These are phyloP conservation scores for Cynanchum wilfordii DNA, from an alignment of 257 asterid species.

Conservation along the genomic window DNA sequence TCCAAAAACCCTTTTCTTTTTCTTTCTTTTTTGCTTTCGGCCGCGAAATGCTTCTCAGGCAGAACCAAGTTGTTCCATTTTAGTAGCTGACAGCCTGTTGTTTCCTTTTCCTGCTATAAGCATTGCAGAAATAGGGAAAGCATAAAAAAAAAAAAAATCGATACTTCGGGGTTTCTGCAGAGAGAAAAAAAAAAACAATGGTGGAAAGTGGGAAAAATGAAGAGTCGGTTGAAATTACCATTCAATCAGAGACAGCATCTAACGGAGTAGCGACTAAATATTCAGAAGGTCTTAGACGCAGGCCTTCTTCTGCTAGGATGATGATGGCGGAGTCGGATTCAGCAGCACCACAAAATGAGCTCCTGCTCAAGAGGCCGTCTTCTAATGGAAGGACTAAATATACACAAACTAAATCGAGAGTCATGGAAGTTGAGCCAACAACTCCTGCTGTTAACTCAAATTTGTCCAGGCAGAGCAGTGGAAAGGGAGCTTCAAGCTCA, in stretches of 20 bases:
- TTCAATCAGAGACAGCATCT: neutral
- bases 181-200: too few species aligned
- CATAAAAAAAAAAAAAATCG: too few species aligned
- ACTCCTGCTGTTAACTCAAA: neutral
- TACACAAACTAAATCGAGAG: slow-evolving; percentile 19
- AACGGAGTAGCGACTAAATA: neutral
- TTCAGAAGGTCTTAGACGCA: slow-evolving; percentile 12
- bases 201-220: neutral
- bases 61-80: neutral
- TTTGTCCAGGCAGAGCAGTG: neutral
- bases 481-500: neutral
- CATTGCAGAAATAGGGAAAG: neutral
- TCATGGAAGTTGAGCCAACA: slow-evolving; percentile 15
- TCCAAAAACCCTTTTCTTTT: neutral
- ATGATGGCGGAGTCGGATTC: slow-evolving; percentile 2
- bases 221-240: slow-evolving; percentile 8
- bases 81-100: neutral
- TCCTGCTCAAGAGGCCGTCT: neutral
- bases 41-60: neutral
- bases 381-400: neutral
- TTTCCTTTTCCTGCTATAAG: too few species aligned
- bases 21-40: neutral
- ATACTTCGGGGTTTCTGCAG: neutral
- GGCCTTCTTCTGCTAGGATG: neutral
- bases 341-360: neutral